Evolutionary conservation across 2,329 filamentous ascomycete genomes (phyloP), one percentile per base, ranked within the genome.

Genomic region (Coccinonectria pachysandricola): DNA sequence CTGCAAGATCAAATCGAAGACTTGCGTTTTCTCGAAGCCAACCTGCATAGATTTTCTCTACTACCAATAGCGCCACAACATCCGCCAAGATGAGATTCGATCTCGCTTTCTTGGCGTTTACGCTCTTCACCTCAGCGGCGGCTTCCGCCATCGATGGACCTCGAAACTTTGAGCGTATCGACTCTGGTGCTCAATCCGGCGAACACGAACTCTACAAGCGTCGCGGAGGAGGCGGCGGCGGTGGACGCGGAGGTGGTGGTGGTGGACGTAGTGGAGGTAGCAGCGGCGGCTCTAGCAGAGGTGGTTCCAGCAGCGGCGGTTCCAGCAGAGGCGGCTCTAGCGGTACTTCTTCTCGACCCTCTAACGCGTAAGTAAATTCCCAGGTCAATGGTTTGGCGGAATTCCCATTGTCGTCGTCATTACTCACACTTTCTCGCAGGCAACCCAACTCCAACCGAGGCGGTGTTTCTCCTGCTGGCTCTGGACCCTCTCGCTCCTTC

Each of bases 221-320:
- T 36, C 69, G 69, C 42, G 72, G 72, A 18, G 72, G 73, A 24
- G 72, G 71, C 6, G 68, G 68, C 7, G 54, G 65, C 8, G 66
- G 68, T 24, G 57, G 62, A 11, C 53, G 61, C 31, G 62, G 64
- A 7, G 53, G 54, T 10, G 41, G 53, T 14, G 41, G 54, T 9
- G 33, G 50, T 6, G 26, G 45, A n/a, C 25, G 48, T 10, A 23
- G 40, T 9, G 23, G 40, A 12, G 37, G 50, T 9, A 36, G 43
- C n/a, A 28, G 40, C 16, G 31, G 39, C n/a, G 24, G 40, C 21
- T 33, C 43, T 13, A 23, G 36, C 12, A n/a, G n/a, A n/a, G 43
- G 44, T 4, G 37, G 40, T 15, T 21, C 26, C 24, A 24, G 26
- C 26, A 25, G 34, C 21, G 29, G 36, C 21, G 24, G 31, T 10